Evolutionary conservation across 2,329 filamentous ascomycete species (phyloP).

Genomic region (Penicillium brevicompactum): DNA sequence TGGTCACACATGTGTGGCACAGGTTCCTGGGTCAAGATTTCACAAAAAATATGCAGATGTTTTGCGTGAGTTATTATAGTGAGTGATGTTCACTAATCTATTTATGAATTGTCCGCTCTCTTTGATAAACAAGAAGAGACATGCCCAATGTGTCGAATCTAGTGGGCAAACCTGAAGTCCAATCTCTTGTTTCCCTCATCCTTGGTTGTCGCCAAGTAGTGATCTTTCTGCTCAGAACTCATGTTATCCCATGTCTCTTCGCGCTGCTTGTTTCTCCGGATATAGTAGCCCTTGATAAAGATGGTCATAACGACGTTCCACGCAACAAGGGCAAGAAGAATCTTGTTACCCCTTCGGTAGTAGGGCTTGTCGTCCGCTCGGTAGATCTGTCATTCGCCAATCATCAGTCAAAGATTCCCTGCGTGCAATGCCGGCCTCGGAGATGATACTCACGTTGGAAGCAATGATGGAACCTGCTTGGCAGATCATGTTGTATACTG

Average conservation of each 20-base stretch:
- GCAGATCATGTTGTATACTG: constrained; percentile 39
- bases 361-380: constrained; percentile 53
- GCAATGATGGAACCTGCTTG: constrained; percentile 33
- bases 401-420: accelerated
- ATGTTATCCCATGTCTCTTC: constrained; percentile 50
- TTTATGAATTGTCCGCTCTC: no score
- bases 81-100: no score
- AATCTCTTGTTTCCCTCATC: constrained; percentile 38
- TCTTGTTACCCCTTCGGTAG: constrained; percentile 57
- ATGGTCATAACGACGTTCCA: constrained; percentile 48
- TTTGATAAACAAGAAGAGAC: no score
- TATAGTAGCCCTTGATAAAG: constrained; percentile 50
- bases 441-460: constrained; percentile 25
- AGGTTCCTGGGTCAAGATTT: no score
- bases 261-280: constrained; percentile 52
- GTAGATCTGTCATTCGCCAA: constrained; percentile 48
- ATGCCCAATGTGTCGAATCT: not conserved
- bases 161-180: constrained; percentile 52
- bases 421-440: no score
- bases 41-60: no score
- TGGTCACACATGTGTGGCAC: no score
- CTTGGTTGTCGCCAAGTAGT: constrained; percentile 46
- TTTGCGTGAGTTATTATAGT: no score
- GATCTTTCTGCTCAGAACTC: constrained; percentile 47
- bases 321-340: constrained; percentile 55